Evolutionary conservation across 2,329 filamentous ascomycete genomes (phyloP).

Genomic region (Colletotrichum chlorophyti): DNA sequence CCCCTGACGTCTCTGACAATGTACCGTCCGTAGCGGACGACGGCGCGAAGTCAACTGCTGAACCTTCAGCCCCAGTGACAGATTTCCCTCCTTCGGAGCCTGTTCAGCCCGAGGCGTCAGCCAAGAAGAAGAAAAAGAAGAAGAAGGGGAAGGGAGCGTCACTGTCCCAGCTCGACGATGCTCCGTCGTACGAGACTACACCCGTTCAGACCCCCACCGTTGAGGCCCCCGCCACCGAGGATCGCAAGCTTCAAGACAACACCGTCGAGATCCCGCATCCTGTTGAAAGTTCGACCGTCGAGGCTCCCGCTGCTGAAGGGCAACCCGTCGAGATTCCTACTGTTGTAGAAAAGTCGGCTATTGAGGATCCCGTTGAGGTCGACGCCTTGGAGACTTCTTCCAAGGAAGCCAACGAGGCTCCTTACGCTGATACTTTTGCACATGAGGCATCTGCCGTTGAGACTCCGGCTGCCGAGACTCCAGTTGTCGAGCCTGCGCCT

Average conservation of each 20-base stretch:
- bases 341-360: neutral
- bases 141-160: slow-evolving; percentile 28
- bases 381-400: neutral
- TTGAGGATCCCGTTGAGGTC: neutral
- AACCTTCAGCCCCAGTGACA: neutral
- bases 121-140: slow-evolving; percentile 35
- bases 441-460: neutral
- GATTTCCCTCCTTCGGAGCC: slow-evolving; percentile 7
- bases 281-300: neutral
- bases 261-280: too few species aligned
- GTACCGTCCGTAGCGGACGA: neutral
- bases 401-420: neutral
- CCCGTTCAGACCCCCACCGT: neutral
- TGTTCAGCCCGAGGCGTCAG: slow-evolving; percentile 16
- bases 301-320: neutral
- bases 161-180: slow-evolving; percentile 3
- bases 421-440: neutral
- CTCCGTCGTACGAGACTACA: slow-evolving; percentile 1
- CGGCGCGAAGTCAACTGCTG: neutral
- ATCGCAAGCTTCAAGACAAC: too few species aligned
- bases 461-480: neutral
- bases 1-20: neutral
- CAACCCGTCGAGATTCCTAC: neutral
- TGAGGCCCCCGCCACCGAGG: neutral
- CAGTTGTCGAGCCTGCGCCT: neutral